These are phyloP conservation scores for Durotheca rogersii DNA, from an alignment of 495 filamentous ascomycete species.

Conservation along the genomic window DNA sequence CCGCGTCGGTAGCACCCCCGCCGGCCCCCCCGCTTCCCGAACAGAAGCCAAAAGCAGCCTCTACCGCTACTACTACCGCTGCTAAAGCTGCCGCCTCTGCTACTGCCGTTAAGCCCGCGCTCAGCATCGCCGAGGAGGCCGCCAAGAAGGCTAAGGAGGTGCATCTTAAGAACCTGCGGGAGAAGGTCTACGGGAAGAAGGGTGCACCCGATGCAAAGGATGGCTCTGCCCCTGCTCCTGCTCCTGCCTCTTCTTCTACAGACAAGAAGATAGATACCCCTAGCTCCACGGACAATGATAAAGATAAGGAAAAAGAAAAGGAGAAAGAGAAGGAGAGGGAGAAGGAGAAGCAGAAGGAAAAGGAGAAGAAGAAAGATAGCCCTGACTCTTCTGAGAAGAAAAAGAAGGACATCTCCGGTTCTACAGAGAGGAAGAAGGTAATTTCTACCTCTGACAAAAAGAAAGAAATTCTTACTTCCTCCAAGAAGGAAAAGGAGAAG, in stretches of 20 bases:
- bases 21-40: constrained; percentile 29
- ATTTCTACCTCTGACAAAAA: too few relatives aligned
- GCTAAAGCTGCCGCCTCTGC: constrained; percentile 6
- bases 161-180: constrained; percentile 44
- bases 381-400: constrained; percentile 1
- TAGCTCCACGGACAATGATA: too few relatives aligned
- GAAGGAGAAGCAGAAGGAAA: constrained; percentile 36
- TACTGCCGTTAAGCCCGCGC: constrained; percentile 49
- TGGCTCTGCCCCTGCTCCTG: too few relatives aligned
- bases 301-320: constrained; percentile 33
- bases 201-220: too few relatives aligned
- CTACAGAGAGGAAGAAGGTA: too few relatives aligned
- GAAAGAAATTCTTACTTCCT: constrained; percentile 12
- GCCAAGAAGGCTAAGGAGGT: constrained; percentile 62
- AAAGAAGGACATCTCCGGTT: constrained; percentile 1
- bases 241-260: too few relatives aligned
- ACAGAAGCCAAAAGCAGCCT: constrained; percentile 19
- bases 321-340: constrained; percentile 33
- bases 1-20: constrained; percentile 27
- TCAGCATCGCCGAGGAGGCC: constrained; percentile 68
- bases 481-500: neutral
- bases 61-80: too few relatives aligned
- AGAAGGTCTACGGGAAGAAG: constrained; percentile 42
- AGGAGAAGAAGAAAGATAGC: constrained; percentile 2
- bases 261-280: too few relatives aligned